Conservation (phyloP, 2,329 filamentous ascomycete genomes). For the Tolypocladium pustulatum region DNA sequence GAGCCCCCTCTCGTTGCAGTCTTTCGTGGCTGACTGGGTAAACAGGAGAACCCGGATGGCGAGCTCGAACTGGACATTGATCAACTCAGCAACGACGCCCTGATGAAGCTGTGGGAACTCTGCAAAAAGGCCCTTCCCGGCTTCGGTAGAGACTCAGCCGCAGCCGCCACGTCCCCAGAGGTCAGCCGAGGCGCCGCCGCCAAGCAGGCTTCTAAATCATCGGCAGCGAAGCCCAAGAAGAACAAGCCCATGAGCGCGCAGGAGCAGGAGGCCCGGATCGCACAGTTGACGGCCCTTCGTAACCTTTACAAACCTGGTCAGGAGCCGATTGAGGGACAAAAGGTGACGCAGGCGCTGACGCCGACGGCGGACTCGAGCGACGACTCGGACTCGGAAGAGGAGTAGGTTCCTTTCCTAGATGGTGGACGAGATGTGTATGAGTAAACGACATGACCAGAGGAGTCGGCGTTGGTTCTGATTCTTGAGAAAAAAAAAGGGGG, state of each 20-base stretch:
- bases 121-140: slow-evolving; percentile 31
- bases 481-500: neutral
- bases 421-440: slow-evolving; percentile 2
- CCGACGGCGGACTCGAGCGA: slow-evolving; percentile 26
- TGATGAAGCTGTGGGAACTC: slow-evolving; percentile 39
- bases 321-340: slow-evolving; percentile 17
- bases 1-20: neutral
- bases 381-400: slow-evolving; percentile 37
- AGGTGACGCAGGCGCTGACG: slow-evolving; percentile 14
- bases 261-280: slow-evolving; percentile 58
- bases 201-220: slow-evolving; percentile 19
- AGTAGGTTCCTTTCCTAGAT: slow-evolving; percentile 19
- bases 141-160: slow-evolving; percentile 24
- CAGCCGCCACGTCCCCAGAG: slow-evolving; percentile 18
- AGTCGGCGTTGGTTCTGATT: slow-evolving; percentile 7
- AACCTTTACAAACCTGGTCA: slow-evolving; percentile 27
- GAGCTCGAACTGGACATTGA: slow-evolving; percentile 52
- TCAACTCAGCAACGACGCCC: slow-evolving; percentile 42
- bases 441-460: slow-evolving; percentile 5
- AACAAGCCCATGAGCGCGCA: slow-evolving; percentile 66
- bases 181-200: slow-evolving; percentile 14
- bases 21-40: neutral
- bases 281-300: slow-evolving; percentile 45
- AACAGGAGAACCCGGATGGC: slow-evolving; percentile 46
- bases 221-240: slow-evolving; percentile 49